These are phyloP conservation scores for Hypoxylon sp. DNA, from an alignment of 2,329 filamentous ascomycete genomes.

Conservation along the genomic window DNA sequence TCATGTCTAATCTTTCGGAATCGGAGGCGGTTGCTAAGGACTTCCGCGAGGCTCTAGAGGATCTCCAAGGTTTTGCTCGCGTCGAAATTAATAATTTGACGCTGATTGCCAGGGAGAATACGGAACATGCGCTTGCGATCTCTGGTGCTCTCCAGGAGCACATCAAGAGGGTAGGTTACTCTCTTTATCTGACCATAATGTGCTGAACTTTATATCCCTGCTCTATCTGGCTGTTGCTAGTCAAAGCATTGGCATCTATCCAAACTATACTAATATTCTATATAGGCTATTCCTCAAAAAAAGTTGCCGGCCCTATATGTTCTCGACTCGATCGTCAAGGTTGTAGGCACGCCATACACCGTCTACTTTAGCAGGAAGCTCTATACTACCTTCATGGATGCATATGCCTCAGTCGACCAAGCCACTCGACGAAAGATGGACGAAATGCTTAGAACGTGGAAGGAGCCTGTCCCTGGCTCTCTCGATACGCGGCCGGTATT, in stretches of 20 bases:
- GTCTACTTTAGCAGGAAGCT: conserved; percentile 93
- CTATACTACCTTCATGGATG: conserved; percentile 95
- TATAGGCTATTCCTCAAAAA: conserved; percentile 84
- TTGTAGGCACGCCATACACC: conserved; percentile 97
- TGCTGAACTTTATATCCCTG: background rate
- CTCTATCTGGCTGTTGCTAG: background rate
- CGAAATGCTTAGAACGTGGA: conserved; percentile 98
- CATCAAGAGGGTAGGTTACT: conserved; percentile 86
- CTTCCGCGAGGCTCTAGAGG: conserved; percentile 92
- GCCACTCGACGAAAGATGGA: conserved; percentile 90
- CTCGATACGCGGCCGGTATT: conserved; percentile 95
- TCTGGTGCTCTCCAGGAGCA: conserved; percentile 91
- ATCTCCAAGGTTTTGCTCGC: conserved; percentile 89
- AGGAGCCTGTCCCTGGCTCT: conserved; percentile 93
- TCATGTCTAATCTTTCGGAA: conserved; percentile 64
- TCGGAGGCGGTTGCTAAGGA: conserved; percentile 92
- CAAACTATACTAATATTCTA: conserved; percentile 54
- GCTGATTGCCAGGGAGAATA: conserved; percentile 96
- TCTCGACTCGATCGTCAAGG: conserved; percentile 97
- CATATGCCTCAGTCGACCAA: conserved; percentile 89
- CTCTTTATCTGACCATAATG: conserved; percentile 12
- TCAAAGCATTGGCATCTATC: background rate
- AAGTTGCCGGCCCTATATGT: conserved; percentile 98
- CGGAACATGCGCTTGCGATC: conserved; percentile 93
- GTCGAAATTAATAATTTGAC: conserved; percentile 98